Evolutionary conservation across 345 rosid species (phyloP), one percentile per base, ranked within the genome.

Genomic region (Brassica carinata): DNA sequence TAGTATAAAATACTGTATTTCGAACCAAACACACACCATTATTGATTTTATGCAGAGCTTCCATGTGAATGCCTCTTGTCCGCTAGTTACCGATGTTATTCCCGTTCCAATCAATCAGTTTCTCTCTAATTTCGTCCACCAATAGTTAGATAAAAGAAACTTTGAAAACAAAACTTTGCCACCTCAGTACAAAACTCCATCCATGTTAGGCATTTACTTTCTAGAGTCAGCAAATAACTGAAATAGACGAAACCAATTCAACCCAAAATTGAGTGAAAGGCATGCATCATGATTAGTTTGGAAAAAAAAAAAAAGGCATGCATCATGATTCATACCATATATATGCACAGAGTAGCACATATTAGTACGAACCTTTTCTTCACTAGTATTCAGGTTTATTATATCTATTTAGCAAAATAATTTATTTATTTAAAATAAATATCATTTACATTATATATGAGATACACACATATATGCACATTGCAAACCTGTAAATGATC

Each of bases 61-160:
- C 71, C 83, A 80, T 80, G 83, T 80, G 83, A 80, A 40, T 26
- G 33, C 23, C 34, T n/a, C 34, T 79, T 79, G 83, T 79, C 83
- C 66, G 7, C 71, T 79, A 73, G 74, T 74, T 73, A 73, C 57
- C 65, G n/a, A 74, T 62, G 83, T 69, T 69, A 62, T 67, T 34
- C 61, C 13, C 45, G 53, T 80, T 80, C 17, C 83, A 74, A 80
- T 80, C 71, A 74, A 80, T 61, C 63, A 58, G 11, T 8, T 8
- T 18, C 29, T 58, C 63, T 58, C 83, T 72, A 73, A 23, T 29
- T n/a, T 68, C 58, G 48, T 62, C 75, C 65, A 68, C 70, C 38
- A 19, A 64, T 71, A 55, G 0, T 2, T n/a, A 15, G 7, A 45
- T 18, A 19, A 67, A 18, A 36, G 2, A 40, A 67, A 13, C 5